phyloP scores from a whole-genome alignment of 768 basidiomycete species.

The Agrocybe pediades region DNA sequence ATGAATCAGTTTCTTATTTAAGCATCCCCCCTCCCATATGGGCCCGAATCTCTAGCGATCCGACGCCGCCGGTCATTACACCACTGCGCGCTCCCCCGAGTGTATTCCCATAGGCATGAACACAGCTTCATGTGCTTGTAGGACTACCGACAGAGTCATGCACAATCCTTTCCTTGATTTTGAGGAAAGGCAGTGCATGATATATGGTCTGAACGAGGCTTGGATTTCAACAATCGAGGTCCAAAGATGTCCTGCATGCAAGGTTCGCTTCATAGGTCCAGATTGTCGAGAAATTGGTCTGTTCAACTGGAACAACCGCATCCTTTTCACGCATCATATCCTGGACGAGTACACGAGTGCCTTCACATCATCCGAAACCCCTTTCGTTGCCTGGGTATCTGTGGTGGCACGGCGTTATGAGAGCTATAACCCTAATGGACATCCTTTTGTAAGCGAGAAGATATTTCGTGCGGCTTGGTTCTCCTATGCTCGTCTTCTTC shows the following conservation, averaged over 20 bases:
- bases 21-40: neutral
- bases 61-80: neutral
- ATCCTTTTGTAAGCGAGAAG: neutral
- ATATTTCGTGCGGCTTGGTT: neutral
- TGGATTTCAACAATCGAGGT: conserved; percentile 5
- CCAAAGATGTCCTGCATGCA: conserved; percentile 19
- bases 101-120: neutral
- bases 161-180: neutral
- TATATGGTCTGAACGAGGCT: neutral
- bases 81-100: neutral
- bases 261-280: conserved; percentile 21
- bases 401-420: conserved; percentile 16
- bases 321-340: conserved; percentile 24
- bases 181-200: neutral
- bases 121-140: neutral
- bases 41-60: neutral
- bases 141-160: neutral
- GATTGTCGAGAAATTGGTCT: conserved; percentile 22
- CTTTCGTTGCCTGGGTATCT: conserved; percentile 22
- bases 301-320: conserved; percentile 29
- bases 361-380: conserved; percentile 27
- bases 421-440: neutral
- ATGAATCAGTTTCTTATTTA: neutral
- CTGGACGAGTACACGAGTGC: conserved; percentile 27
- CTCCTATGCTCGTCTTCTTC: neutral